Evolutionary conservation across 2,329 filamentous ascomycete species (phyloP), one percentile per base, ranked within the genome.

Genomic region (Curvularia spicifera): DNA sequence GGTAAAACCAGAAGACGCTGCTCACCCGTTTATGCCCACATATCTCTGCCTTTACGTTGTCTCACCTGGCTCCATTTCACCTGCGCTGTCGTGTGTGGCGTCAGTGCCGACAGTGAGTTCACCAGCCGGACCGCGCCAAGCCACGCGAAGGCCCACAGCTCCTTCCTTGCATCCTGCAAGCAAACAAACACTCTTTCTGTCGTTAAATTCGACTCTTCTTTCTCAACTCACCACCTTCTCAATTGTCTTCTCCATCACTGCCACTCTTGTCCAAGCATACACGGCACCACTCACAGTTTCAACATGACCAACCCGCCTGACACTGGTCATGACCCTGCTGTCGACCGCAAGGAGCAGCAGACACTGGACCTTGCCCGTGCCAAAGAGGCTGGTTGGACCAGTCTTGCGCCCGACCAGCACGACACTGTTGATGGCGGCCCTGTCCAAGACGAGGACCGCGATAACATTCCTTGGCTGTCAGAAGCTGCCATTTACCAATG

Each of bases 401-500:
- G 80, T 47, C 78, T 77, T 0, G 72, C 77, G 2, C 75, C 80
- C 0, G 81, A 83, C 66, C 79, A 87, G 66, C 87, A 88, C 39
- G 71, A 78, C 1, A 70, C 71, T 9, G 72, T 68, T 28, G 40
- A 55, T 29, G 67, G 73, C 3, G 59, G 68, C n/a, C 53, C 63
- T 22, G 65, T 52, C 48, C 55, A 56, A 0, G 66, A 68, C 2
- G 66, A 69, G 31, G 61, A 57, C 24, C 65, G 62, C 28, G 73
- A 78, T 6, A 55, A 46, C 1, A 64, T 50, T 3, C 40, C 45
- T 3, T 87, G 81, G 85, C 80, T 81, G 51, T 80, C 80, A 37
- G 84, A 85, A 53, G 88, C 87, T n/a, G 78, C 73, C 0, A 82
- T 90, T 43, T 98, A 98, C 68, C 86, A 93, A 70, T 98, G 91